Percentiles rank a stretch among this genome's conserved stretches.
phyloP scores from a whole-genome alignment of 2,329 filamentous ascomycete genomes.

The Drechmeria coniospora region DNA sequence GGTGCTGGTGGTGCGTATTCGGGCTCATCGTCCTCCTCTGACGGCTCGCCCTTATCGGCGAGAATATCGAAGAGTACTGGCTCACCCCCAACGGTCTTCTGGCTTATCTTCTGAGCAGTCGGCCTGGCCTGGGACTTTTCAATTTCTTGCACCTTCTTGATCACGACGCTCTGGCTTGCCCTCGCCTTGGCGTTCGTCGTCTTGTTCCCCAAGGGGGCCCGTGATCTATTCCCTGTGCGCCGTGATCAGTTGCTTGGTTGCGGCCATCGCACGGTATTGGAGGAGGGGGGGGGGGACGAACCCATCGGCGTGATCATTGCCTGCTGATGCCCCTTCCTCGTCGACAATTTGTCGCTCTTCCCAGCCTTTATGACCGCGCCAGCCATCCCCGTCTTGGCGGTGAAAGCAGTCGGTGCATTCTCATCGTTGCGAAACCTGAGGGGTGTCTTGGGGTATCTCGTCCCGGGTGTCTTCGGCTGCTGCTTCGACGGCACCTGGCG shows the following conservation, averaged over 20 bases:
- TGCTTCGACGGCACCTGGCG: constrained; percentile 62
- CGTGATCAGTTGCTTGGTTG: too few relatives aligned
- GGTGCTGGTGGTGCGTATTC: constrained; percentile 78
- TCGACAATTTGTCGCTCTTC: constrained; percentile 27
- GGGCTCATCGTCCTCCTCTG: constrained; percentile 51
- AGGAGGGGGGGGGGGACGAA: constrained; percentile 24
- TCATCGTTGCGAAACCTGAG: constrained; percentile 73
- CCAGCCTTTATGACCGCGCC: constrained; percentile 39
- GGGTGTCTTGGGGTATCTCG: constrained; percentile 67
- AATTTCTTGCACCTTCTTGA: constrained; percentile 42
- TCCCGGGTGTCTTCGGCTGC: constrained; percentile 69
- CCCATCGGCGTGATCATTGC: constrained; percentile 67
- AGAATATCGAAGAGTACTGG: constrained; percentile 48
- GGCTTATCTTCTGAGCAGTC: constrained; percentile 41
- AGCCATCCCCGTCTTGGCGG: constrained; percentile 27
- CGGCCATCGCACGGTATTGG: too few relatives aligned
- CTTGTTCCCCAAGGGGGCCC: constrained; percentile 81
- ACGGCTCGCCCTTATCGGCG: constrained; percentile 29
- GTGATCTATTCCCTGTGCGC: too few relatives aligned
- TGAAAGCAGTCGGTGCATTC: constrained; percentile 41
- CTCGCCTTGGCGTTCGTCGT: constrained; percentile 86
- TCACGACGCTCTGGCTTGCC: constrained; percentile 49
- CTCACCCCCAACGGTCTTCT: constrained; percentile 34
- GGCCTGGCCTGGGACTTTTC: constrained; percentile 49
- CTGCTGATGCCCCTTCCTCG: constrained; percentile 33